Base-by-base conservation (phyloP, 257 asterid species). In the Apocynum venetum region DNA sequence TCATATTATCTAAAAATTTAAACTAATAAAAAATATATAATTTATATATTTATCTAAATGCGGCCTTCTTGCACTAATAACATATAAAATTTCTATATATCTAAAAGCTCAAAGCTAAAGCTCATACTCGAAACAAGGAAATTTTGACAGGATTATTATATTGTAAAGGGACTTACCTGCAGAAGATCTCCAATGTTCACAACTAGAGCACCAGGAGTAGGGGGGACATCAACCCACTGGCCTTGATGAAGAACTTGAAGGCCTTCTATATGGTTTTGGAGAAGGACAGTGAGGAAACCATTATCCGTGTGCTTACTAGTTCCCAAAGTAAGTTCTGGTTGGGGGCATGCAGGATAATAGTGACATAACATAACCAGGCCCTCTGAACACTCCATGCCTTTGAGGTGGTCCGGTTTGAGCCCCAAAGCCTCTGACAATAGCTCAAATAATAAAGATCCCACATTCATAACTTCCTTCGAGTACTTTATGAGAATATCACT, bases 211-310 rank as follows among this genome's bases (percentile, higher is more conserved):
- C 77, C 82, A 8, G 71, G 66, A 9, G 48, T 20, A 35, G 72
- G 73, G 14, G 70, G 65, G 3, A 78, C 64, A 71, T 78, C 77
- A 63, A 78, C 73, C 77, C 82, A 78, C 11, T 72, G 73, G 60
- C 61, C 64, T 9, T 72, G 73, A 43, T 78, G 82, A 60, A 78
- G 82, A 51, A 78, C 73, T 72, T 78, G 82, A 35, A 78, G 82
- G 44, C 82, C 77, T 10, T 67, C 82, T 8, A 47, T 71, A 19
- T 78, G 46, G 20, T 78, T 77, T 49, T 78, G 82, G 9, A 78
- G 56, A n/a, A 78, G 72, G 20, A 78, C 36, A 7, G 82, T 78
- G 38, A 78, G 72, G 51, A 78, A 78, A 31, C 51, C 71, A n/a
- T 38, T 60, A 38, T 72, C 82, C 20, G 72, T 38, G 63, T 78